phyloP scores from a whole-genome alignment of 2,329 filamentous ascomycete species.

The Penicillium sp. region DNA sequence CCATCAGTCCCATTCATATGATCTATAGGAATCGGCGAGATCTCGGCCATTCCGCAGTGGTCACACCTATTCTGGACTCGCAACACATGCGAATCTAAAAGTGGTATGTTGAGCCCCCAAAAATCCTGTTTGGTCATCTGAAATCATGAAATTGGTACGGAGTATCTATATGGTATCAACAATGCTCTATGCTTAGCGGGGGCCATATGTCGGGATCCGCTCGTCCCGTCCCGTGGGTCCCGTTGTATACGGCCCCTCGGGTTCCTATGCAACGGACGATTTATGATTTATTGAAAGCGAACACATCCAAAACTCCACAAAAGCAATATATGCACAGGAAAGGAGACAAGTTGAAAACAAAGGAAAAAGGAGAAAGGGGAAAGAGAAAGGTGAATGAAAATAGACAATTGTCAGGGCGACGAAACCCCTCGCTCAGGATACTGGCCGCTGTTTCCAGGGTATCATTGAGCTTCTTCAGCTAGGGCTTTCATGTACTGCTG shows the following conservation, averaged over 20 bases:
- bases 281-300: constrained; percentile 5
- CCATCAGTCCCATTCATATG: constrained; percentile 7
- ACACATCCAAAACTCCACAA: constrained; percentile 19
- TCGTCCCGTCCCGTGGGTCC: constrained; percentile 17
- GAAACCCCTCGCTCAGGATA: neutral
- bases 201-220: constrained; percentile 9
- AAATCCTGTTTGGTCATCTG: neutral
- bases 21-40: neutral
- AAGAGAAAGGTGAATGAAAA: neutral
- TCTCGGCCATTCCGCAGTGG: neutral
- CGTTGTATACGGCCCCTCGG: neutral
- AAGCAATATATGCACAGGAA: constrained; percentile 22
- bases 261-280: neutral
- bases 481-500: constrained; percentile 16
- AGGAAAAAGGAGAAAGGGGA: neutral
- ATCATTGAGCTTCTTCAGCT: constrained; percentile 1
- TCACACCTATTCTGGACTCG: neutral
- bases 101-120: neutral
- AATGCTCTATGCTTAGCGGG: neutral
- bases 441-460: neutral
- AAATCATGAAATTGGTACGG: neutral
- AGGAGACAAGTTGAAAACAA: constrained; percentile 1
- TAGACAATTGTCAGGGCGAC: neutral
- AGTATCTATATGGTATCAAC: neutral
- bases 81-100: neutral